Evolutionary conservation across 768 basidiomycete species (phyloP), one percentile per base, ranked within the genome.

Genomic region (Lanmaoa rubissima): DNA sequence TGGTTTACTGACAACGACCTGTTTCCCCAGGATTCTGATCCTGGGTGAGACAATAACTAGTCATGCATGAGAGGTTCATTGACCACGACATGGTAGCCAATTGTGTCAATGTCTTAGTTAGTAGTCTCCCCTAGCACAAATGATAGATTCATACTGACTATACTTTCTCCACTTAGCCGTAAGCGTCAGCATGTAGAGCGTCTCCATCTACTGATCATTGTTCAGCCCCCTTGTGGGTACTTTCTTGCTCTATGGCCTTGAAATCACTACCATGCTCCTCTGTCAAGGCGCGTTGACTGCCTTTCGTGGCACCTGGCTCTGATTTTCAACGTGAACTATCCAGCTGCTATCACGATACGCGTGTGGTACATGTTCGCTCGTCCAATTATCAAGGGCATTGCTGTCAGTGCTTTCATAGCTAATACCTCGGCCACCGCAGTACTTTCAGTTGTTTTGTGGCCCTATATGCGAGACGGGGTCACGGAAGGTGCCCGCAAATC

Each of bases 321-420:
- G 28, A 51, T 24, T 24, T 41, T 26, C 16, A 24, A 8, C 28
- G 10, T 14, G 9, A 44, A 40, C 13, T 13, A 48, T 21, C 19
- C 31, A 65, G 65, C 38, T 5, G 45, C 54, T 41, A 53, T 66
- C 34, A 58, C 54, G 5, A 36, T 57, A 13, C 65, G 65, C 5
- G 58, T 65, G n/a, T 67, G 66, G 66, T 59, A 49, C 41, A 21
- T 67, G 9, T 67, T 67, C 26, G 4, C 45, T 14, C 44, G 36
- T 14, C 39, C 5, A 0, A 4, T 51, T 19, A 28, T 66, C 44
- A 53, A 39, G 35, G 5, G 17, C 5, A 24, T 61, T 31, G 56
- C 53, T 5, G 16, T 47, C 19, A 1, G 12, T 7, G 31, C 54
- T 36, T 53, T 54, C 39, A 11, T 49, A 6, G 0, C 42, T 3